A percentile compares a stretch with the other conserved stretches of the same genome.
Conservation (phyloP, 169 alveolate genomes). For the Eimeria brunetti region DNA sequence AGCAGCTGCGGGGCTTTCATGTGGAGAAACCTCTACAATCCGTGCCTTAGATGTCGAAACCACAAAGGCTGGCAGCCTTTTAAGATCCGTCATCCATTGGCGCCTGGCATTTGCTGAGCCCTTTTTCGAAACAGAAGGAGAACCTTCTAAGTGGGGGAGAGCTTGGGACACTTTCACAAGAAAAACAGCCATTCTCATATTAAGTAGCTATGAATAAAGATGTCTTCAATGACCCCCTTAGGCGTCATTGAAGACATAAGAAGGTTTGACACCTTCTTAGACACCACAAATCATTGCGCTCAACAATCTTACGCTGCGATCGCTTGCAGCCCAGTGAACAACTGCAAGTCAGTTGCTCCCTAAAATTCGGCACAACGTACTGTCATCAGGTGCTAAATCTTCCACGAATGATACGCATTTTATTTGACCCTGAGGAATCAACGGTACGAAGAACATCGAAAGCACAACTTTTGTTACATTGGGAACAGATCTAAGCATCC, state of each 20-base stretch:
- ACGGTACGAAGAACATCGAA: not conserved
- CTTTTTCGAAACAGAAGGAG: constrained; percentile 10
- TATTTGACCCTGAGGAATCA: constrained; percentile 57
- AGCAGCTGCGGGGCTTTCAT: not conserved
- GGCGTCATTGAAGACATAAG: too few relatives aligned
- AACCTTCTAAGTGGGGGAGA: constrained; percentile 15
- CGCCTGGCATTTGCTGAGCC: constrained; percentile 29
- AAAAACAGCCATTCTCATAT: not conserved
- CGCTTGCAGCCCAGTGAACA: not conserved
- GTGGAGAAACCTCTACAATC: constrained; percentile 23
- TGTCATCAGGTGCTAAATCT: not conserved
- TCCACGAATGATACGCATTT: constrained; percentile 42
- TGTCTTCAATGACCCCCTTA: too few relatives aligned
- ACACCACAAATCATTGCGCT: not conserved
- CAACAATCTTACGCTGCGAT: not conserved
- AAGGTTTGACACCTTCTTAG: too few relatives aligned
- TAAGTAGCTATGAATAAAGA: not conserved
- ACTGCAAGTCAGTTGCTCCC: not conserved
- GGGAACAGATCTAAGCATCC: not conserved
- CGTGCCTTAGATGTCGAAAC: constrained; percentile 34
- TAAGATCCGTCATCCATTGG: constrained; percentile 24
- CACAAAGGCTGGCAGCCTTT: constrained; percentile 23
- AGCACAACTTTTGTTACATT: not conserved
- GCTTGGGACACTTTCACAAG: not conserved
- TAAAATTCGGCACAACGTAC: not conserved